Percentiles rank a stretch among this genome's conserved stretches.
These are phyloP conservation scores for Penicillium italicum DNA, from an alignment of 2,329 filamentous ascomycete species.

Conservation along the genomic window DNA sequence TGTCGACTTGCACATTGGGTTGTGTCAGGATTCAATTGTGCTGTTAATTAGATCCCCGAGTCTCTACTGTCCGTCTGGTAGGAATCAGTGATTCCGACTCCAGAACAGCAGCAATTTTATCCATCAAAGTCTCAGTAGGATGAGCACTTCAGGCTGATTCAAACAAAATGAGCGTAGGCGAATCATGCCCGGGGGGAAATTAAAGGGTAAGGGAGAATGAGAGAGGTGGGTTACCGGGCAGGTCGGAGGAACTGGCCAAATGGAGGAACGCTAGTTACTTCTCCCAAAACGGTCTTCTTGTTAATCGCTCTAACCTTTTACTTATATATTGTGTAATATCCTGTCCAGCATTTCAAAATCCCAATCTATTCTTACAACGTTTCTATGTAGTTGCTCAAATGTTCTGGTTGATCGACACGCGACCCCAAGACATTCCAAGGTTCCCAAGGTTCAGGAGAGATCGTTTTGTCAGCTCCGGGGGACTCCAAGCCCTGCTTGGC, in stretches of 20 bases:
- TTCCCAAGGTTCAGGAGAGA: conserved; percentile 6
- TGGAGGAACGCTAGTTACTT: conserved; percentile 20
- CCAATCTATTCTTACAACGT: background rate
- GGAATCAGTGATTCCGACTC: conserved; percentile 6
- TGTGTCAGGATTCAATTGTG: conserved; percentile 5
- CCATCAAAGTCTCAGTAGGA: conserved; percentile 12
- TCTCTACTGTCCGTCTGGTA: conserved; percentile 12
- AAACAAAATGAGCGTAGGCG: background rate
- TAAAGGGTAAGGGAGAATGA: conserved; percentile 19
- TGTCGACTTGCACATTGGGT: conserved; percentile 20
- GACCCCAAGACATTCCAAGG: conserved; percentile 6
- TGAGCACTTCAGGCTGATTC: conserved; percentile 11
- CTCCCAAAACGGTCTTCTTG: conserved; percentile 11
- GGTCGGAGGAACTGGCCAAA: conserved; percentile 19
- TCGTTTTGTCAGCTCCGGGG: background rate
- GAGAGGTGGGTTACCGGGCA: conserved; percentile 20
- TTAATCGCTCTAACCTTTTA: background rate
- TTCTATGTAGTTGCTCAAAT: background rate
- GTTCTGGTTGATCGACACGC: conserved; percentile 9
- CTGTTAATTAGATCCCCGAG: conserved; percentile 1
- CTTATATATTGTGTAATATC: background rate
- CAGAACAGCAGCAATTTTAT: conserved; percentile 4
- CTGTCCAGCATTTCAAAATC: background rate
- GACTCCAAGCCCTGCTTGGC: background rate
- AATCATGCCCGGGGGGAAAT: conserved; percentile 12